These are phyloP conservation scores for Boletus reticuloceps DNA, from an alignment of 768 basidiomycete species.

Conservation along the genomic window DNA sequence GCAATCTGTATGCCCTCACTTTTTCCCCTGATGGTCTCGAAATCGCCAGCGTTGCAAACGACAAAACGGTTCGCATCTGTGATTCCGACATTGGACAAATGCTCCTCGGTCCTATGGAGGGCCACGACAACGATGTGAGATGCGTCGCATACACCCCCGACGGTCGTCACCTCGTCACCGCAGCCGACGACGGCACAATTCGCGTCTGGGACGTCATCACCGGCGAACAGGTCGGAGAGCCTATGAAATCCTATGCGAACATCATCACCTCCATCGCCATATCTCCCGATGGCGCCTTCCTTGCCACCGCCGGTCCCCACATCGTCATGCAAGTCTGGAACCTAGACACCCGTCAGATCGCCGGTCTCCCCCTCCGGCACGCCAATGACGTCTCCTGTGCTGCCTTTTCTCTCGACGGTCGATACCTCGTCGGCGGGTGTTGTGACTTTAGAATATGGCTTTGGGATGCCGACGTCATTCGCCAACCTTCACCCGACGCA, in stretches of 20 bases:
- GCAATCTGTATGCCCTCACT: slow-evolving; percentile 37
- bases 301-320: slow-evolving; percentile 33
- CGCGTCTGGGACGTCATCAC: slow-evolving; percentile 30
- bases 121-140: slow-evolving; percentile 28
- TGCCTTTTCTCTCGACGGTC: slow-evolving; percentile 31
- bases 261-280: slow-evolving; percentile 32
- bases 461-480: slow-evolving; percentile 25
- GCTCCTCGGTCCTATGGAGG: slow-evolving; percentile 24
- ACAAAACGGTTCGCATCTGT: slow-evolving; percentile 32
- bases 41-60: slow-evolving; percentile 30
- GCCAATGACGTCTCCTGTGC: slow-evolving; percentile 32
- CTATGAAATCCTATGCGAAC: slow-evolving; percentile 27
- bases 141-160: slow-evolving; percentile 32
- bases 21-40: slow-evolving; percentile 33
- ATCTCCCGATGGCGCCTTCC: slow-evolving; percentile 29
- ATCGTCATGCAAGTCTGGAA: slow-evolving; percentile 31
- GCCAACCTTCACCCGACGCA: slow-evolving; percentile 9
- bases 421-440: slow-evolving; percentile 25
- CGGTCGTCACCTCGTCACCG: slow-evolving; percentile 27
- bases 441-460: slow-evolving; percentile 31
- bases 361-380: slow-evolving; percentile 23
- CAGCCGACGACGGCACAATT: slow-evolving; percentile 29
- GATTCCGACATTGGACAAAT: slow-evolving; percentile 38
- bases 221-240: slow-evolving; percentile 30
- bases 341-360: slow-evolving; percentile 19